Percentiles rank a stretch among this genome's conserved stretches.
Evolutionary conservation across 768 basidiomycete genomes (phyloP).

Genomic region (Suillus americanus): DNA sequence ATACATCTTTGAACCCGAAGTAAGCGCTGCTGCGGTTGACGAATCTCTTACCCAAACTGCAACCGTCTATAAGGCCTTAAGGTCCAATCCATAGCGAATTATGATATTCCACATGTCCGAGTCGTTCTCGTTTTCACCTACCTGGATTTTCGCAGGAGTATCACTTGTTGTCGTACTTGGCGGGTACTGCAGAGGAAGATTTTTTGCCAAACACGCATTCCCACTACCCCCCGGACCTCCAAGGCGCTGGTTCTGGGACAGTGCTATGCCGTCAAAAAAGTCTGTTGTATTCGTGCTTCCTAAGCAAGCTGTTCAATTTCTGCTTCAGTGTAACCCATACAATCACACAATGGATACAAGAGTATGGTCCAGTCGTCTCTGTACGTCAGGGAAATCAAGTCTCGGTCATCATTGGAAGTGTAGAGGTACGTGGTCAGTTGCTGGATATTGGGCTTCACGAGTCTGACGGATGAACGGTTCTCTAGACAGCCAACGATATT

Average conservation of each 20-base stretch:
- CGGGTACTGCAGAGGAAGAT: neutral
- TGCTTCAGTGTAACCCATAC: constrained; percentile 7
- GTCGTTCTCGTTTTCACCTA: neutral
- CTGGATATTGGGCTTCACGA: constrained; percentile 15
- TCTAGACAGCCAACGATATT: constrained; percentile 49
- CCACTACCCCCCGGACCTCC: constrained; percentile 21
- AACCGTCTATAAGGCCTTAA: neutral
- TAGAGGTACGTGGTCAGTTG: constrained; percentile 16
- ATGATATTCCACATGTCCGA: neutral
- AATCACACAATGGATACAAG: constrained; percentile 39
- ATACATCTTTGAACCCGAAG: neutral
- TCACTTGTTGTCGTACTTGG: neutral
- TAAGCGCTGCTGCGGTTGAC: neutral
- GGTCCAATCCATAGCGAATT: neutral
- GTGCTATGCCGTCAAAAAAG: constrained; percentile 10
- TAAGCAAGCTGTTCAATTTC: neutral
- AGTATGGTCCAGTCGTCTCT: constrained; percentile 27
- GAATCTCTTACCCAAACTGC: neutral
- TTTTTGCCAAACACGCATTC: constrained; percentile 1
- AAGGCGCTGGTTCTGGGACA: constrained; percentile 16
- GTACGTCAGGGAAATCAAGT: constrained; percentile 23
- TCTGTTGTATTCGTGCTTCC: neutral
- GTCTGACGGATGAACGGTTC: neutral
- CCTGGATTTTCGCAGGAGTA: neutral
- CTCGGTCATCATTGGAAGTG: constrained; percentile 25